phyloP scores from a whole-genome alignment of 1,139 yeast genomes.

The Yamadazyma sp. region DNA sequence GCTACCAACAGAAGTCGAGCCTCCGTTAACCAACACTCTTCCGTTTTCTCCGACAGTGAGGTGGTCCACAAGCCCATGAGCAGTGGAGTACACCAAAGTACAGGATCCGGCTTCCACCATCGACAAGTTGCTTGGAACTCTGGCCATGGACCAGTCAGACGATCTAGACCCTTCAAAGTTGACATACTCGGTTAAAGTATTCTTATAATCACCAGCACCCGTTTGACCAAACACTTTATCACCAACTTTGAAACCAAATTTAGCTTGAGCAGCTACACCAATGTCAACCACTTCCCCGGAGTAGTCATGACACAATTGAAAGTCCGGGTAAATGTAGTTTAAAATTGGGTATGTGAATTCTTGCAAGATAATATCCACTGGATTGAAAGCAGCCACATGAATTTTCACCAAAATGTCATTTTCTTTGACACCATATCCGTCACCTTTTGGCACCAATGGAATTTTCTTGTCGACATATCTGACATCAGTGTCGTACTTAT shows the following conservation, averaged over 20 bases:
- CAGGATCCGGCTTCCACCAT: constrained; percentile 59
- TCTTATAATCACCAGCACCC: constrained; percentile 43
- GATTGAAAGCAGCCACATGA: constrained; percentile 61
- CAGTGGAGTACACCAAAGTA: constrained; percentile 60
- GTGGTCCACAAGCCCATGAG: constrained; percentile 40
- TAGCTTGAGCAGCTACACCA: constrained; percentile 43
- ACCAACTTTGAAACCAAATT: constrained; percentile 49
- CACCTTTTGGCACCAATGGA: constrained; percentile 15
- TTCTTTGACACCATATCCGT: constrained; percentile 28
- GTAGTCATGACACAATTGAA: constrained; percentile 68
- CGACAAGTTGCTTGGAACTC: constrained; percentile 48
- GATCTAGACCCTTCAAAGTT: constrained; percentile 39
- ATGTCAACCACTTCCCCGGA: constrained; percentile 62
- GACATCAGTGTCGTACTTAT: constrained; percentile 5
- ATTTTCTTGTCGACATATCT: constrained; percentile 4
- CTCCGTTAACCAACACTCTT: constrained; percentile 65
- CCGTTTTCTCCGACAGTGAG: constrained; percentile 4
- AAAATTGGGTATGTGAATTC: constrained; percentile 31
- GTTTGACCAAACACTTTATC: constrained; percentile 65
- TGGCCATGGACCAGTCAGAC: constrained; percentile 30
- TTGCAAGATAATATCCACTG: constrained; percentile 59
- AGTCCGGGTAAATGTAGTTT: constrained; percentile 5
- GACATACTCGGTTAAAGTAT: constrained; percentile 31
- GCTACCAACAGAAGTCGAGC: constrained; percentile 73
- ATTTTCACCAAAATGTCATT: constrained; percentile 58